phyloP scores from a whole-genome alignment of 306 rosid species.

The Acacia crassicarpa region DNA sequence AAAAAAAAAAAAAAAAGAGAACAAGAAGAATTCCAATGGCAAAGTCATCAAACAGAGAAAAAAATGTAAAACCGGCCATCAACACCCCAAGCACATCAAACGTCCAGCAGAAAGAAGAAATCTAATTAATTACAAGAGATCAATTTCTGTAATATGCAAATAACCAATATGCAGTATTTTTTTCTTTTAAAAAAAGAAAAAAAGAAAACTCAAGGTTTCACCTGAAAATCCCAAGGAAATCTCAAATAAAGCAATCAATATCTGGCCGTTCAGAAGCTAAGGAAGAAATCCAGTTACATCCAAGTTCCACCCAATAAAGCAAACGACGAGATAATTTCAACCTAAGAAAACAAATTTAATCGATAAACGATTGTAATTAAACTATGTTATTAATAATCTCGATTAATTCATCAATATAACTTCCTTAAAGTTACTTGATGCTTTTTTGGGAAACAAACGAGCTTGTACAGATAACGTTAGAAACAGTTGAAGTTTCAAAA shows the following conservation, averaged over 20 bases:
- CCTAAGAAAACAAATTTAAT: not conserved
- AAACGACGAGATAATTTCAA: not conserved
- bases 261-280: not conserved
- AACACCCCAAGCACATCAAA: not conserved
- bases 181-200: no score
- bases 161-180: not conserved
- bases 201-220: not conserved
- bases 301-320: slow-evolving; percentile 8
- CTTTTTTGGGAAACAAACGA: not conserved
- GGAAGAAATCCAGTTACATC: not conserved
- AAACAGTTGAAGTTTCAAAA: not conserved
- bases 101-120: not conserved
- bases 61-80: slow-evolving; percentile 10
- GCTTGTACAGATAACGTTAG: not conserved
- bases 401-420: not conserved
- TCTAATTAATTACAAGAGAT: not conserved
- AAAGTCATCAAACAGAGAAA: not conserved
- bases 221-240: slow-evolving; percentile 34
- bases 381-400: not conserved
- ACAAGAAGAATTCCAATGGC: not conserved
- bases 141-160: not conserved
- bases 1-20: not conserved
- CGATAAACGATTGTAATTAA: not conserved
- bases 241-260: slow-evolving; percentile 10
- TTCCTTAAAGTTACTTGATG: not conserved